phyloP scores from a whole-genome alignment of 1,139 yeast species.

The Meyerozyma elateridarum region DNA sequence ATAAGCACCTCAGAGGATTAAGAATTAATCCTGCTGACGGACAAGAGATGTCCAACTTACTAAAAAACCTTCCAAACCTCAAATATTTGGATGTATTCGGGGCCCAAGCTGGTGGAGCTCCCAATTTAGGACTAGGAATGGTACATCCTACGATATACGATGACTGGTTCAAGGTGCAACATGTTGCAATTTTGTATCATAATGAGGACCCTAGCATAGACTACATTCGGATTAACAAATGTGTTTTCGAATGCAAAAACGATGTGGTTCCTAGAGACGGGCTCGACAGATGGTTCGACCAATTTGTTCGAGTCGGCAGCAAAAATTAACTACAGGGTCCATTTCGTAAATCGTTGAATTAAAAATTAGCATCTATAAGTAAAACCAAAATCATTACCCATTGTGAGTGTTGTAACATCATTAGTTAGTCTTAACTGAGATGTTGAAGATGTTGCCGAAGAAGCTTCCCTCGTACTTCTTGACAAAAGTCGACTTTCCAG shows the following conservation, averaged over 20 bases:
- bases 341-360: background rate
- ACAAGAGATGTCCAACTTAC: conserved; percentile 21
- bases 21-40: conserved; percentile 36
- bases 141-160: conserved; percentile 52
- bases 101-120: conserved; percentile 48
- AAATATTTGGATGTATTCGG: conserved; percentile 46
- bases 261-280: conserved; percentile 38
- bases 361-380: too few relatives aligned
- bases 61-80: conserved; percentile 25
- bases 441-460: conserved; percentile 39
- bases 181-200: conserved; percentile 39
- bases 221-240: conserved; percentile 42
- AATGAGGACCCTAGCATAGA: conserved; percentile 22
- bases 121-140: conserved; percentile 53
- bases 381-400: too few relatives aligned
- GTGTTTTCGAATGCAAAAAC: conserved; percentile 27
- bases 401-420: too few relatives aligned
- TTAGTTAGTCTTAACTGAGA: background rate
- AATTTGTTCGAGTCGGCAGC: conserved; percentile 9
- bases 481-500: conserved; percentile 30
- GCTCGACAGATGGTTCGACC: conserved; percentile 41
- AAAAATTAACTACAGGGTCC: background rate
- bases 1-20: conserved; percentile 26
- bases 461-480: conserved; percentile 41
- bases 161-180: conserved; percentile 55